Base-by-base conservation (phyloP, 257 asterid species). In the Phtheirospermum japonicum region DNA sequence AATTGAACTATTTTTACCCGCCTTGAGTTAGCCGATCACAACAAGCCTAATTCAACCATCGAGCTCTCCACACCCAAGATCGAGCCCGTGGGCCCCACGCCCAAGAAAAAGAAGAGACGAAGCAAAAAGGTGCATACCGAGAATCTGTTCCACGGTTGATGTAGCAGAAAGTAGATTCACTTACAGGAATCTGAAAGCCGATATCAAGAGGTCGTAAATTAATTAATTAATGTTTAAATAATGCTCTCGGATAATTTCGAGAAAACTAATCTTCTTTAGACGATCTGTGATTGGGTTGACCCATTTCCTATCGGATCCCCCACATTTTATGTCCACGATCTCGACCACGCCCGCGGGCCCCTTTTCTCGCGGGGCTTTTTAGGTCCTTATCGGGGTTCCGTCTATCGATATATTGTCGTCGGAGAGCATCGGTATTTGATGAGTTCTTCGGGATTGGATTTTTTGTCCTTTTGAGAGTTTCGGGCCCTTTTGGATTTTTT, bases 281-380 rank as follows among this genome's bases (percentile, higher is more conserved):
- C 86, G 83, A 57, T 76, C 82, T 26, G 82, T 74, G 54, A 84
- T 73, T 2, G 93, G 95, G 59, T 68, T 80, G 37, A 71, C 83
- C 87, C 82, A 79, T 46, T 74, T 66, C 70, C 71, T 80, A 63
- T 84, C 88, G 0, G 77, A 73, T 59, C 60, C 75, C 16, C 95
- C 85, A 59, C 97, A 87, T 79, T 75, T 90, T 74, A 83, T 68
- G 81, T 90, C 95, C 62, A 85, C 95, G 16, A 85, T 69, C 65
- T 85, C 97, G 59, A 85, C 95, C 43, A 80, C 62, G 59, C 66
- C 61, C 4, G 73, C 37, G 0, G 61, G 45, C 10, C 79, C 78
- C 71, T 76, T 83, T 45, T 77, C 81, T 54, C 70, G 74, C 70
- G 74, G 13, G 86, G 48, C 74, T 78, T 87, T 30, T 60, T 70